Conservation (phyloP, 164 flowering plant genomes). For the Protea cynaroides region DNA sequence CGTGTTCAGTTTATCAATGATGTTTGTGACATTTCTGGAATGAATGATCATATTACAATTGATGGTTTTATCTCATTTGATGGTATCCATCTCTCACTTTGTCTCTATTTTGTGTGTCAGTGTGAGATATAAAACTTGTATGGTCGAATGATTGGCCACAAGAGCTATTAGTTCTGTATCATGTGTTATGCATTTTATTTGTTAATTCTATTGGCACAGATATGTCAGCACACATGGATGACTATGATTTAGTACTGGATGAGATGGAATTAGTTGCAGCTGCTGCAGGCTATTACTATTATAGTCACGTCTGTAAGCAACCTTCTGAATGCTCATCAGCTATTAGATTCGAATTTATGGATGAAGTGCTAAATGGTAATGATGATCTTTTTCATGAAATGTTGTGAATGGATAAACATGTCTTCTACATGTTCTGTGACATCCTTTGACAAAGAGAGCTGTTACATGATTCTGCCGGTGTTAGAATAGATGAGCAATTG, state of each 20-base stretch:
- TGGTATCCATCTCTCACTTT: background rate
- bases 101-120: too few species aligned
- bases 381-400: slow-evolving; percentile 48
- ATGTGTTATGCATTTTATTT: slow-evolving; percentile 2
- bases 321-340: slow-evolving; percentile 31
- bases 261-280: slow-evolving; percentile 78
- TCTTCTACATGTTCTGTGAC: slow-evolving; percentile 46
- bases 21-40: background rate
- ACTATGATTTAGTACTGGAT: slow-evolving; percentile 58
- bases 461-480: slow-evolving; percentile 64
- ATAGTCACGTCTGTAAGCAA: slow-evolving; percentile 28
- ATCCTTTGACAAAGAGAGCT: slow-evolving; percentile 50
- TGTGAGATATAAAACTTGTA: too few species aligned
- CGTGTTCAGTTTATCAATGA: slow-evolving; percentile 13
- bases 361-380: slow-evolving; percentile 40
- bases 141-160: background rate
- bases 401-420: slow-evolving; percentile 74
- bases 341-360: slow-evolving; percentile 38
- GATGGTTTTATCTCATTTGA: background rate
- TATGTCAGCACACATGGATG: slow-evolving; percentile 40
- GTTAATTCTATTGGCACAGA: slow-evolving; percentile 26
- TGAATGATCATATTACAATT: slow-evolving; percentile 7
- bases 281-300: slow-evolving; percentile 63
- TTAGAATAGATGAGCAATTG: slow-evolving; percentile 70
- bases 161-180: slow-evolving; percentile 5